Conservation (phyloP, 371 early-diverging fungal genomes). For the Coemansia sp. region DNA sequence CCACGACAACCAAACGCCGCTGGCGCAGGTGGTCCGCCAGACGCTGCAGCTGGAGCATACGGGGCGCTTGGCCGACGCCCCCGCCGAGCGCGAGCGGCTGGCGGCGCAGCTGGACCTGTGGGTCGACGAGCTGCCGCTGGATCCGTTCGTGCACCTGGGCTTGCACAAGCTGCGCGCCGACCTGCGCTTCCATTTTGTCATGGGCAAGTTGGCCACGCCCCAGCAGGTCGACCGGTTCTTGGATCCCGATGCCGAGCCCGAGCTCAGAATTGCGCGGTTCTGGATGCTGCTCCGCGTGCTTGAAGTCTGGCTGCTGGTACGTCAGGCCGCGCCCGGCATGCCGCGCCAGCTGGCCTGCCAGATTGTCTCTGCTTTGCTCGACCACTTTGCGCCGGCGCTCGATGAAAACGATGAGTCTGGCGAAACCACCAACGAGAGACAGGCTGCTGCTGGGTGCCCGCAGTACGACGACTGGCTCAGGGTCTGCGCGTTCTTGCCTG, state of each 20-base stretch:
- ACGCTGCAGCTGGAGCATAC: conserved; percentile 31
- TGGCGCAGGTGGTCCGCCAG: conserved; percentile 33
- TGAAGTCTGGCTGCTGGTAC: conserved; percentile 41
- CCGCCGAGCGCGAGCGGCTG: conserved; percentile 30
- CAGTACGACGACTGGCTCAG: conserved; percentile 9
- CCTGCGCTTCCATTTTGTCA: conserved; percentile 36
- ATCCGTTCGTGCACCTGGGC: conserved; percentile 37
- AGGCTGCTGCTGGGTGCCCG: not conserved
- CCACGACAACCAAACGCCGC: conserved; percentile 23
- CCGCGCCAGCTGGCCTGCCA: conserved; percentile 34
- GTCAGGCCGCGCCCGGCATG: conserved; percentile 36
- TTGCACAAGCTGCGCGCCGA: conserved; percentile 36
- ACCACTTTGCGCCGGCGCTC: conserved; percentile 10
- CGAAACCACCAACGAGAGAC: too few species aligned
- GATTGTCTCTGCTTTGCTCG: conserved; percentile 16
- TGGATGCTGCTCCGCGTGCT: conserved; percentile 32
- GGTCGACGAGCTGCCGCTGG: conserved; percentile 46
- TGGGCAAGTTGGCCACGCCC: conserved; percentile 39
- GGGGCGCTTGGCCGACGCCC: conserved; percentile 22
- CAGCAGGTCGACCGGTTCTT: conserved; percentile 33
- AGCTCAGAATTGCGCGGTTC: conserved; percentile 15
- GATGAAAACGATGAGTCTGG: not conserved
- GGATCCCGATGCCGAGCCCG: conserved; percentile 23
- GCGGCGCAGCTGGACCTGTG: conserved; percentile 37
- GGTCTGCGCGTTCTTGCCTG: conserved; percentile 19